phyloP scores from a whole-genome alignment of 1,139 yeast genomes.

The Magnusiomyces fungicola region DNA sequence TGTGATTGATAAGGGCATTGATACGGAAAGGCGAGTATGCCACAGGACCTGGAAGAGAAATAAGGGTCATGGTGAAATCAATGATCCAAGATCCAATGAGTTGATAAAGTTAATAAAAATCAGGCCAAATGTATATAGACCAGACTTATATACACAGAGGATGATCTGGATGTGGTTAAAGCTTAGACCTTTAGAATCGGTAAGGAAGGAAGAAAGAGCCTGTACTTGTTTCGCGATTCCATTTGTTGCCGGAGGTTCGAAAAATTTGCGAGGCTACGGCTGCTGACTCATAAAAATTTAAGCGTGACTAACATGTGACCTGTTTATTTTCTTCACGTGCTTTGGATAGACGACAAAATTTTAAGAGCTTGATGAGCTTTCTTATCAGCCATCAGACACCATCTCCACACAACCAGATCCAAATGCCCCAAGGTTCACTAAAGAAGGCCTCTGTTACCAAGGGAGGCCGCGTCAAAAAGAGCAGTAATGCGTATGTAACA shows the following conservation, averaged over 20 bases:
- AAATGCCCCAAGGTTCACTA: constrained; percentile 56
- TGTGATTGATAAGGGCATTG: constrained; percentile 59
- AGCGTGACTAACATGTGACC: no score
- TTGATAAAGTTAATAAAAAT: neutral
- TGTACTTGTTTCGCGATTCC: neutral
- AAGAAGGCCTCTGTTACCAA: constrained; percentile 29
- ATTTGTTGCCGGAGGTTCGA: neutral
- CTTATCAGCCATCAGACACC: no score
- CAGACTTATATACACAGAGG: neutral
- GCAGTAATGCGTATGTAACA: constrained; percentile 12
- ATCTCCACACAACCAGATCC: no score
- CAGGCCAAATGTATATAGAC: neutral
- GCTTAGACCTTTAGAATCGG: constrained; percentile 1
- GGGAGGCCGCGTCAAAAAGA: constrained; percentile 21
- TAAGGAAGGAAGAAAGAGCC: neutral
- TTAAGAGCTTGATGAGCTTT: no score
- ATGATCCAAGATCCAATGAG: neutral
- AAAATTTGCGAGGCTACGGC: neutral
- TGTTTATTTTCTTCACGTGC: no score
- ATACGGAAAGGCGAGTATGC: constrained; percentile 87
- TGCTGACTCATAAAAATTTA: neutral
- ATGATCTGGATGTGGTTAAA: neutral
- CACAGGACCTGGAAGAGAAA: constrained; percentile 79
- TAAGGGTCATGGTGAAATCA: constrained; percentile 27
- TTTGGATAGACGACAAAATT: no score